A percentile compares a stretch with the other conserved stretches of the same genome.
These are phyloP conservation scores for Termitomyces sp. DNA, from an alignment of 768 basidiomycete species.

Conservation along the genomic window DNA sequence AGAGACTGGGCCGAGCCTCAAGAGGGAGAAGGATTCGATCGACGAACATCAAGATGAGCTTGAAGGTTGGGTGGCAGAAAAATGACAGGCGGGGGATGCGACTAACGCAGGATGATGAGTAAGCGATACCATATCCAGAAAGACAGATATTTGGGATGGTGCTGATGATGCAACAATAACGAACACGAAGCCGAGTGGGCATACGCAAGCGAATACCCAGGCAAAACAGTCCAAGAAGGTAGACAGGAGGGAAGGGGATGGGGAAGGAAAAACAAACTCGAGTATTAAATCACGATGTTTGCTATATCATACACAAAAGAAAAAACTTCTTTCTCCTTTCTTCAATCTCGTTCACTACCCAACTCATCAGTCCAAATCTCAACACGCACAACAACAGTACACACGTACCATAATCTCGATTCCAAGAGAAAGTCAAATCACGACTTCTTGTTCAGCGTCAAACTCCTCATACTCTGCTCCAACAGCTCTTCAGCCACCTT, in stretches of 20 bases:
- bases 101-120: neutral
- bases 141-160: no score
- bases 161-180: neutral
- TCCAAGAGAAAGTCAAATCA: slow-evolving; percentile 4
- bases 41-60: neutral
- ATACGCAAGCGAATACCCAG: neutral
- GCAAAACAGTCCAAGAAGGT: neutral
- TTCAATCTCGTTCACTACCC: neutral
- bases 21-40: neutral
- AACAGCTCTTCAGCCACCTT: slow-evolving; percentile 34
- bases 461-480: slow-evolving; percentile 65
- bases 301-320: neutral
- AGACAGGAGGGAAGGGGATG: no score
- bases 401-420: neutral
- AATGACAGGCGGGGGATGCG: neutral
- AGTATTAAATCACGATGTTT: slow-evolving; percentile 2
- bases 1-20: neutral
- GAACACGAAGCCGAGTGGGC: neutral
- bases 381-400: neutral
- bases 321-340: neutral
- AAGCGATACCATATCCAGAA: neutral
- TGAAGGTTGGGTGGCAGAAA: neutral
- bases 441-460: slow-evolving; percentile 55
- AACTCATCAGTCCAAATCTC: neutral
- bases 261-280: neutral